A percentile compares a stretch with the other conserved stretches of the same genome.
phyloP scores from a whole-genome alignment of 2,329 filamentous ascomycete species.

The Fusarium sp. region DNA sequence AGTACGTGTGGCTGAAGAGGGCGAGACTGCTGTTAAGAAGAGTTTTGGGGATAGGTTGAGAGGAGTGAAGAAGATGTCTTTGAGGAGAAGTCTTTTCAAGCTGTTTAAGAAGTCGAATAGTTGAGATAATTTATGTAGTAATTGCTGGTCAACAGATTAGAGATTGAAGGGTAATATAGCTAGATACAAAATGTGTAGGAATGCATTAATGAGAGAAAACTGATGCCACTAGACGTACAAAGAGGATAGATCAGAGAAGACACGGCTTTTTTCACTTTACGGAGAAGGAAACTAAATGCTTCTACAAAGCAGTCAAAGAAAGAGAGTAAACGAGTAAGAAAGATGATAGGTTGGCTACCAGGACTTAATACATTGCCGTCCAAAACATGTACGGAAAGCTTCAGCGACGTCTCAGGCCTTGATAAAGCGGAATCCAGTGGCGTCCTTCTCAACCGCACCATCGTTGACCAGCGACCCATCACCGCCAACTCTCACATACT shows the following conservation, averaged over 20 bases:
- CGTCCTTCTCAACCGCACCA: not conserved
- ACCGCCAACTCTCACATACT: not conserved
- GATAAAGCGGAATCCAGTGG: not conserved
- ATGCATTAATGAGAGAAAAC: not conserved
- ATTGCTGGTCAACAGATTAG: not conserved
- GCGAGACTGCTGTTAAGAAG: not conserved
- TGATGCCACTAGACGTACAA: too few species aligned
- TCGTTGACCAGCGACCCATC: not conserved
- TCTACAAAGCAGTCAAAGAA: not conserved
- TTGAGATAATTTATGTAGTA: not conserved
- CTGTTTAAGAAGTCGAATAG: not conserved
- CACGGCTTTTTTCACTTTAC: fast-evolving
- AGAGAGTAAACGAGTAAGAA: fast-evolving
- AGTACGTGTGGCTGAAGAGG: fast-evolving
- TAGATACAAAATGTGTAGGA: not conserved
- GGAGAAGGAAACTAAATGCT: not conserved
- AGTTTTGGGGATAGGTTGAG: not conserved
- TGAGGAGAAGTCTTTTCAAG: not conserved
- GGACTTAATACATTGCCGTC: fast-evolving
- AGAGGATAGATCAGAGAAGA: too few species aligned
- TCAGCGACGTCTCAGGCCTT: not conserved
- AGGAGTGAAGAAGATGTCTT: not conserved
- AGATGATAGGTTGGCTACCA: fast-evolving
- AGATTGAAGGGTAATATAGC: too few species aligned
- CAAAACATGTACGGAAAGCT: not conserved